Evolutionary conservation across 2,329 filamentous ascomycete species (phyloP).

Genomic region (Dendryphion nanum): DNA sequence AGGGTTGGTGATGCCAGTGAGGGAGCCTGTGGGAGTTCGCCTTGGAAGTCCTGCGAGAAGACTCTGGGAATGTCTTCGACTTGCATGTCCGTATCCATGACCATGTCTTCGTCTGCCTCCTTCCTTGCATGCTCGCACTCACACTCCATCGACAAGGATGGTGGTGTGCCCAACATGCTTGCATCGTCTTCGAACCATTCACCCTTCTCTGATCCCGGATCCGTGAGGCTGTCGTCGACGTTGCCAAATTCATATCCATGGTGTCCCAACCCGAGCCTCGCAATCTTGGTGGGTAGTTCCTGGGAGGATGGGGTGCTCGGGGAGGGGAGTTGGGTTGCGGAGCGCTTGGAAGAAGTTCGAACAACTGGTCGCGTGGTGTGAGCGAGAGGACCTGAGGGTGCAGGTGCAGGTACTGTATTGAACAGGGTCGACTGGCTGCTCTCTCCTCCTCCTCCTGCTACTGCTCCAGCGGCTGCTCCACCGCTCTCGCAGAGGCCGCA

Average conservation of each 20-base stretch:
- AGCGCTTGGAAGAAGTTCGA: conserved; percentile 35
- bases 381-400: no score
- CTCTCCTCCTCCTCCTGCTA: conserved; percentile 2
- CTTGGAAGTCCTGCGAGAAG: conserved; percentile 1
- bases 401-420: no score
- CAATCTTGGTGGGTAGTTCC: conserved; percentile 36
- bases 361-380: conserved; percentile 12
- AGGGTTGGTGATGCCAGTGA: no score
- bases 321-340: conserved; percentile 36
- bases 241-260: conserved; percentile 8
- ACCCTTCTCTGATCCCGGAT: conserved; percentile 4
- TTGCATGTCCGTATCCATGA: conserved; percentile 17
- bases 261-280: conserved; percentile 21
- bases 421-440: background rate
- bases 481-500: conserved; percentile 28
- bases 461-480: background rate
- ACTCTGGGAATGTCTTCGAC: conserved; percentile 18
- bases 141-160: conserved; percentile 21
- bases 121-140: no score
- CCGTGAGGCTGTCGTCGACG: conserved; percentile 1
- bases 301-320: conserved; percentile 31
- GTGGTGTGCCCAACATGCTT: conserved; percentile 18
- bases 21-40: conserved; percentile 25
- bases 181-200: conserved; percentile 16
- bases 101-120: no score